phyloP scores from a whole-genome alignment of 768 basidiomycete species.

The Epithele typhae region DNA sequence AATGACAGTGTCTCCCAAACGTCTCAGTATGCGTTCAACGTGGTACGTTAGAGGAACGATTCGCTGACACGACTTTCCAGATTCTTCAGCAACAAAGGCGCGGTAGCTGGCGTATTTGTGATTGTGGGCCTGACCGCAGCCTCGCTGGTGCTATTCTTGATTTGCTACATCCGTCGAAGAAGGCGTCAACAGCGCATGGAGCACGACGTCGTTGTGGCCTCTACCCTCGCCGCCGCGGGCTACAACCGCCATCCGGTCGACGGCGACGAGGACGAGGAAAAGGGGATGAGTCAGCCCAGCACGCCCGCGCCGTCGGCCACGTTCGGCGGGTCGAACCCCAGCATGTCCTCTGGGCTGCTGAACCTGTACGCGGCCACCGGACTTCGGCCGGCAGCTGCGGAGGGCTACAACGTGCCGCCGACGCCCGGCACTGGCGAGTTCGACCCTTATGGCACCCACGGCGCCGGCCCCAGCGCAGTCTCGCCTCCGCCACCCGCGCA shows the following conservation, averaged over 20 bases:
- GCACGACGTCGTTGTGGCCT: conserved; percentile 68
- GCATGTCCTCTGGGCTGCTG: background rate
- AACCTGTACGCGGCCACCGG: background rate
- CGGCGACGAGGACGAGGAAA: conserved; percentile 38
- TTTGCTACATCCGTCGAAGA: conserved; percentile 67
- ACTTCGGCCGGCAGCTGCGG: conserved; percentile 25
- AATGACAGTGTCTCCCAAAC: conserved; percentile 36
- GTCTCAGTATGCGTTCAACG: conserved; percentile 48
- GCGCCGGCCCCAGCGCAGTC: conserved; percentile 3
- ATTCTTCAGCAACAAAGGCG: conserved; percentile 86
- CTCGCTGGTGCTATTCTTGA: conserved; percentile 61
- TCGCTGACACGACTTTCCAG: too few relatives aligned
- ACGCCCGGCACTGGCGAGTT: conserved; percentile 24
- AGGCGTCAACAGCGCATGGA: conserved; percentile 58
- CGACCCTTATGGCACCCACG: conserved; percentile 54
- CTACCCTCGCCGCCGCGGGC: conserved; percentile 67
- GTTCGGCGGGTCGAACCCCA: conserved; percentile 8
- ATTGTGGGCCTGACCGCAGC: conserved; percentile 80
- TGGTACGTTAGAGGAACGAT: too few relatives aligned
- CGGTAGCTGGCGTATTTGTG: conserved; percentile 88
- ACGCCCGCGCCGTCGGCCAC: conserved; percentile 19
- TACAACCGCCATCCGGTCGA: conserved; percentile 63
- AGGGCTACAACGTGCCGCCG: conserved; percentile 14
- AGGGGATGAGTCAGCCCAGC: conserved; percentile 14
- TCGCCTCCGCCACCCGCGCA: conserved; percentile 17